Percentiles rank a stretch among this genome's conserved stretches.
Conservation (phyloP, 1,284 basidiomycete genomes). For the Malassezia furfur region DNA sequence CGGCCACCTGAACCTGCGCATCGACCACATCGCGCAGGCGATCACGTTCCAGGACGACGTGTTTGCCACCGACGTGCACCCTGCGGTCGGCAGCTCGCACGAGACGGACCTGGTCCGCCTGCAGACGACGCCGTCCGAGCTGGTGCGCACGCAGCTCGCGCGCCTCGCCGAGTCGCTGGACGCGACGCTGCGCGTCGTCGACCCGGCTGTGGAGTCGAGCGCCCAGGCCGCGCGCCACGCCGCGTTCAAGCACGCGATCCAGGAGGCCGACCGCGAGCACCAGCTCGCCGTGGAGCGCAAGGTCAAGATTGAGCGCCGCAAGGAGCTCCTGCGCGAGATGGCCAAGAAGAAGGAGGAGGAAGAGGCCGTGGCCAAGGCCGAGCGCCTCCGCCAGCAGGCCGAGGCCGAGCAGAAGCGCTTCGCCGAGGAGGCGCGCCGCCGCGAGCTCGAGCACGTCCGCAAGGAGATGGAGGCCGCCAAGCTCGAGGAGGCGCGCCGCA, state of each 20-base stretch:
- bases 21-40: slow-evolving; percentile 79
- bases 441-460: slow-evolving; percentile 68
- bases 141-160: slow-evolving; percentile 46
- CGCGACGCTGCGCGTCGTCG: slow-evolving; percentile 38
- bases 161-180: slow-evolving; percentile 43
- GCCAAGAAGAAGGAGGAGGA: slow-evolving; percentile 80
- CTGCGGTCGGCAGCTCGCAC: slow-evolving; percentile 25
- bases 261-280: slow-evolving; percentile 42
- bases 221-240: slow-evolving; percentile 32
- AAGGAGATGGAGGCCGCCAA: slow-evolving; percentile 74
- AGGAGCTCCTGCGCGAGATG: slow-evolving; percentile 79
- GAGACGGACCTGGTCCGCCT: slow-evolving; percentile 39
- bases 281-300: slow-evolving; percentile 41
- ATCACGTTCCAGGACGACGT: slow-evolving; percentile 74
- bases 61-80: slow-evolving; percentile 41
- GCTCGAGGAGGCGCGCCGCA: slow-evolving; percentile 76
- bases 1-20: slow-evolving; percentile 75
- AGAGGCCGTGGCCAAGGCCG: slow-evolving; percentile 69
- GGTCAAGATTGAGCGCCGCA: slow-evolving; percentile 67
- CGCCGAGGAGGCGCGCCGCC: slow-evolving; percentile 64
- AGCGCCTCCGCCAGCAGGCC: slow-evolving; percentile 53
- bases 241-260: slow-evolving; percentile 38
- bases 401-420: slow-evolving; percentile 62
- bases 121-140: slow-evolving; percentile 43
- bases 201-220: slow-evolving; percentile 25